Base-by-base conservation (phyloP, 148 eudicot genomes). In the Suaeda aralocaspica region DNA sequence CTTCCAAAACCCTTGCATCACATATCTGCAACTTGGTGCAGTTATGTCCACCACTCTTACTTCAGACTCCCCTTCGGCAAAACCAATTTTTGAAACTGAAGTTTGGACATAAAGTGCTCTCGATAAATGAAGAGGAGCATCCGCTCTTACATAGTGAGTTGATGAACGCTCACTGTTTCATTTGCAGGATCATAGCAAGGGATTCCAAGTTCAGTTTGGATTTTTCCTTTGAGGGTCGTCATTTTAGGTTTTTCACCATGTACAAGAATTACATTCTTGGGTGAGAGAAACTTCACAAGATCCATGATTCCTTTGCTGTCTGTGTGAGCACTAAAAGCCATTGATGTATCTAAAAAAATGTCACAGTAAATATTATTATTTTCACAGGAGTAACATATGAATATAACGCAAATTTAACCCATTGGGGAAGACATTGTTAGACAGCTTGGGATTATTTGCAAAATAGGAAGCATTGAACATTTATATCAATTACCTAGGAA, bases 281-380 rank as follows among this genome's bases (percentile, higher is more conserved):
- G 98, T 46, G 83, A 82, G 36, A 94, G 88, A 73, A 94, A 94
- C 30, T 80, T 89, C 34, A 94, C 71, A 11, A 94, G 97, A 85
- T 94, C 98, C 96, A 91, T 91, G 28, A 94, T 94, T 81, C 97
- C 98, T 83, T 89, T 94, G 71, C 92, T 82, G 85, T 91, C 98
- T 8, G 97, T 94, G 74, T 94, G 98, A 71, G 97, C 85, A 78
- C 98, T 94, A 72, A 91, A 89, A 26, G 97, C 86, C 73, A 94
- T 63, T 87, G 91, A 81, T 89, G 97, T 72, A 91, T 82, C 99
- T 92, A 57, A 22, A 61, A 71, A 62, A 25, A 28, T 28, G 15
- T 31, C 21, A n/a, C 45, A 68, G 29, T 30, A 24, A 15, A 26
- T 55, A 21, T n/a, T 29, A 9, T 14, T 5, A 28, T 18, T 10